Evolutionary conservation across 2,329 filamentous ascomycete genomes (phyloP).

Genomic region (Cyclaneusma minus): DNA sequence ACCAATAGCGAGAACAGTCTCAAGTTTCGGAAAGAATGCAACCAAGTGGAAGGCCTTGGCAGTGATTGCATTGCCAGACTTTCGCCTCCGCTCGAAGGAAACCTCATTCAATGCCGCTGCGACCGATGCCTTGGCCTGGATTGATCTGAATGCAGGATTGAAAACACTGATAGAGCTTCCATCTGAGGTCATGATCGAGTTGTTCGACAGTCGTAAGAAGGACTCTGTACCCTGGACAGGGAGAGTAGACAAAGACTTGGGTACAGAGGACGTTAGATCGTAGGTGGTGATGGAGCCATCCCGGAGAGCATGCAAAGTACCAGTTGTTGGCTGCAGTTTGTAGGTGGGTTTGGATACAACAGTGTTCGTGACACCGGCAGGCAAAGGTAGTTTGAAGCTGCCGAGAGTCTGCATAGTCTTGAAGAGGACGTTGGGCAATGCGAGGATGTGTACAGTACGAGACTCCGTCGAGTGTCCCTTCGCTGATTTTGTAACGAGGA

Average conservation of each 20-base stretch:
- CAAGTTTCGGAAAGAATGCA: constrained; percentile 48
- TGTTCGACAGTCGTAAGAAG: constrained; percentile 50
- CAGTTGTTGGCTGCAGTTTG: constrained; percentile 45
- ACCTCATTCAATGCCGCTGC: constrained; percentile 2
- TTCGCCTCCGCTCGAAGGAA: constrained; percentile 10
- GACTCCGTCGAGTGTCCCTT: too few relatives aligned
- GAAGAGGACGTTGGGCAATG: too few relatives aligned
- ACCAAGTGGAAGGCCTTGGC: constrained; percentile 23
- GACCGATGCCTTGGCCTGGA: constrained; percentile 25
- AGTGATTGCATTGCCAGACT: constrained; percentile 7
- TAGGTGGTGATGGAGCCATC: constrained; percentile 41
- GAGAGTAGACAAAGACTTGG: constrained; percentile 40
- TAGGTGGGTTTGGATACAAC: constrained; percentile 24
- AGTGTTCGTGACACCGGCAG: constrained; percentile 1
- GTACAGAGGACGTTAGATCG: constrained; percentile 46
- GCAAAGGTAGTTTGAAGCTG: too few relatives aligned
- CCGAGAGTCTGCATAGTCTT: too few relatives aligned
- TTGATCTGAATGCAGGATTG: constrained; percentile 49
- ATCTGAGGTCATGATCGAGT: constrained; percentile 48
- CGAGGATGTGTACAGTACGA: constrained; percentile 17
- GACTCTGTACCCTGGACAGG: constrained; percentile 36
- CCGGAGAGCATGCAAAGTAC: constrained; percentile 44
- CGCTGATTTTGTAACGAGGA: constrained; percentile 22
- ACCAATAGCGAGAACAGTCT: constrained; percentile 49
- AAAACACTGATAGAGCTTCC: constrained; percentile 41